Conservation (phyloP, 169 alveolate genomes). For the Eimeria zaria region DNA sequence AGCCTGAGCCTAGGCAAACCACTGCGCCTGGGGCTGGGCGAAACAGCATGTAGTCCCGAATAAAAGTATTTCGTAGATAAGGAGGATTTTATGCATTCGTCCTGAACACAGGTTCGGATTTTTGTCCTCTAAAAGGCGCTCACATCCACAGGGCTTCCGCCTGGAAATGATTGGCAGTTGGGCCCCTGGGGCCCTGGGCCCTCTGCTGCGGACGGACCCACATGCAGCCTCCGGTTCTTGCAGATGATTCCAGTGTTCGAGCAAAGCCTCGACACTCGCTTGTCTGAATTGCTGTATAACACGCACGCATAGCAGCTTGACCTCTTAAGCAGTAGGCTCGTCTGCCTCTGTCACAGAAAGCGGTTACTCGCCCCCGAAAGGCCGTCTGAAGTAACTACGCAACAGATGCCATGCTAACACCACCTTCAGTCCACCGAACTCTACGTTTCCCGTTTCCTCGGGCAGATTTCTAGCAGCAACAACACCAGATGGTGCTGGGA, state of each 20-base stretch:
- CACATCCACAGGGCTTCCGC: too few species aligned
- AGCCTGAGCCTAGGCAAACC: neutral
- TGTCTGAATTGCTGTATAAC: neutral
- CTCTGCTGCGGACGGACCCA: too few species aligned
- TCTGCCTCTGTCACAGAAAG: neutral
- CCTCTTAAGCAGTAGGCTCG: constrained; percentile 4
- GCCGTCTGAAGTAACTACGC: constrained; percentile 7
- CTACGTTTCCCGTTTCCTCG: too few species aligned
- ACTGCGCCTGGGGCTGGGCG: neutral
- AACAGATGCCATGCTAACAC: too few species aligned
- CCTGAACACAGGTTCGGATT: too few species aligned
- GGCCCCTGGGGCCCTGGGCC: too few species aligned
- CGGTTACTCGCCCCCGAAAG: neutral
- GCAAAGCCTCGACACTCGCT: neutral
- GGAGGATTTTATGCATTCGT: too few species aligned
- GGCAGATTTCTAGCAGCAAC: too few species aligned
- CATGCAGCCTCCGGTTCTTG: neutral
- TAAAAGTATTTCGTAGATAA: neutral
- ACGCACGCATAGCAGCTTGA: constrained; percentile 1
- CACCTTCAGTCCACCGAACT: too few species aligned
- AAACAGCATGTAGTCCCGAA: neutral
- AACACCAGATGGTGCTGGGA: too few species aligned
- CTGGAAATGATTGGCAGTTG: too few species aligned
- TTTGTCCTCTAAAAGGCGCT: too few species aligned
- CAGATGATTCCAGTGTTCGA: neutral